A percentile compares a stretch with the other conserved stretches of the same genome.
These are phyloP conservation scores for Lyophyllum shimeji DNA, from an alignment of 768 basidiomycete genomes.

Conservation along the genomic window DNA sequence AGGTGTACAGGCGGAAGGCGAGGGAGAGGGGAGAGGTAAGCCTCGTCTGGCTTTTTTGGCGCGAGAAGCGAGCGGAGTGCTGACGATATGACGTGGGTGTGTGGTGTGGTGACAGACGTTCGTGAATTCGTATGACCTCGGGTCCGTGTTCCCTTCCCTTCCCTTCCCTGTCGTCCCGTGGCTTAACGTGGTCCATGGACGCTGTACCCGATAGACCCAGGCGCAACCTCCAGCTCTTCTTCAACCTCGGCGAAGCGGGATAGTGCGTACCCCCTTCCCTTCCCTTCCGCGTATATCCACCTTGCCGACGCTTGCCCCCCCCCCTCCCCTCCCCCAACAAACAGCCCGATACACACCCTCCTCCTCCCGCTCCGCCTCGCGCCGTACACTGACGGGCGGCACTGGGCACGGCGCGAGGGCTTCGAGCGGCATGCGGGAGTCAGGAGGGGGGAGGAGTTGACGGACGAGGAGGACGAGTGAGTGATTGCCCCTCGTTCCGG, in stretches of 20 bases:
- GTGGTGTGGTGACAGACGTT: conserved; percentile 59
- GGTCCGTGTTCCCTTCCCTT: conserved; percentile 38
- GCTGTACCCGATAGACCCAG: too few species aligned
- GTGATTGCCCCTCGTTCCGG: too few species aligned
- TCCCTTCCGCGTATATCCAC: too few species aligned
- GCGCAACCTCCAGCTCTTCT: conserved; percentile 81
- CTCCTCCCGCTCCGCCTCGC: conserved; percentile 76
- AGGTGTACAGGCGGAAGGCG: conserved; percentile 71
- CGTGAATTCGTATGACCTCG: conserved; percentile 90
- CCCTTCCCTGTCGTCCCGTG: too few species aligned
- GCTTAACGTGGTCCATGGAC: too few species aligned
- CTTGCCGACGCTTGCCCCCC: too few species aligned
- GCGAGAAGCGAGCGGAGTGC: background rate
- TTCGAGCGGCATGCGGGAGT: conserved; percentile 62
- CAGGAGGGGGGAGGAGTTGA: conserved; percentile 79
- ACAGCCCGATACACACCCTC: conserved; percentile 78
- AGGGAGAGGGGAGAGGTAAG: conserved; percentile 64
- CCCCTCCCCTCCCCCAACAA: too few species aligned
- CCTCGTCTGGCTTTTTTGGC: background rate
- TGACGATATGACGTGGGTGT: too few species aligned
- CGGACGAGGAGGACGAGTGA: conserved; percentile 71
- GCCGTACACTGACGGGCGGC: conserved; percentile 83
- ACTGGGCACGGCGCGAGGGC: conserved; percentile 74
- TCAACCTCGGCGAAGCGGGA: conserved; percentile 78
- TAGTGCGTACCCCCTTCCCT: conserved; percentile 57